These are phyloP conservation scores for Metrosideros polymorpha DNA, from an alignment of 441 rosid genomes.

Conservation along the genomic window DNA sequence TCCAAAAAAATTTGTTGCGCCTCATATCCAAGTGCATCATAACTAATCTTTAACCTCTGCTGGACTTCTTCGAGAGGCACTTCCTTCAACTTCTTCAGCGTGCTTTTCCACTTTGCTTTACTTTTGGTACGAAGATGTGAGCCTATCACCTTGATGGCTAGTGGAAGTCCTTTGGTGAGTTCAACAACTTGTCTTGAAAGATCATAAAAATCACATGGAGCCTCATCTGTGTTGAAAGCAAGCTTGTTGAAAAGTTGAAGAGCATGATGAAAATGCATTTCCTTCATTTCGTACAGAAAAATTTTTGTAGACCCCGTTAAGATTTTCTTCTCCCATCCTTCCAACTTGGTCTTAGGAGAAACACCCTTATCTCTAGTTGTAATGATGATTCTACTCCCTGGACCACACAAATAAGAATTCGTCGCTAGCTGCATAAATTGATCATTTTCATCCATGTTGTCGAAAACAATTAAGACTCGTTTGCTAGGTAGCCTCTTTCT, in stretches of 20 bases:
- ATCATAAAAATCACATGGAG: not conserved
- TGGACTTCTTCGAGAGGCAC: not conserved
- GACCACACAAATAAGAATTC: not conserved
- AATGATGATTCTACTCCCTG: not conserved
- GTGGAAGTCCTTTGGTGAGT: not conserved
- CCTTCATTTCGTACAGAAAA: not conserved
- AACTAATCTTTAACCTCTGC: not conserved
- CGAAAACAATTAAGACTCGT: not conserved
- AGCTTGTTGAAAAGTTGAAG: not conserved
- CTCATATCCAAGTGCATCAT: not conserved
- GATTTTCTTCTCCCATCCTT: not conserved
- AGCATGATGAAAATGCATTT: not conserved
- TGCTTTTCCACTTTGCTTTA: not conserved
- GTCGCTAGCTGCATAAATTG: not conserved
- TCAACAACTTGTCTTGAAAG: not conserved
- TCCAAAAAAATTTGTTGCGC: not conserved
- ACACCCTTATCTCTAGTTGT: not conserved
- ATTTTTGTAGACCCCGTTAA: accelerated
- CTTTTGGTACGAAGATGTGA: not conserved
- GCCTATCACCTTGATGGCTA: not conserved
- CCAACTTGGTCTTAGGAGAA: not conserved
- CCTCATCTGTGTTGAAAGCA: not conserved
- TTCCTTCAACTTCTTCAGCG: not conserved
- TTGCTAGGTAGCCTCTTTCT: not conserved
- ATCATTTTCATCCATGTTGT: not conserved